Evolutionary conservation across 495 filamentous ascomycete genomes (phyloP), one percentile per base, ranked within the genome.

Genomic region (Darksidea phi): DNA sequence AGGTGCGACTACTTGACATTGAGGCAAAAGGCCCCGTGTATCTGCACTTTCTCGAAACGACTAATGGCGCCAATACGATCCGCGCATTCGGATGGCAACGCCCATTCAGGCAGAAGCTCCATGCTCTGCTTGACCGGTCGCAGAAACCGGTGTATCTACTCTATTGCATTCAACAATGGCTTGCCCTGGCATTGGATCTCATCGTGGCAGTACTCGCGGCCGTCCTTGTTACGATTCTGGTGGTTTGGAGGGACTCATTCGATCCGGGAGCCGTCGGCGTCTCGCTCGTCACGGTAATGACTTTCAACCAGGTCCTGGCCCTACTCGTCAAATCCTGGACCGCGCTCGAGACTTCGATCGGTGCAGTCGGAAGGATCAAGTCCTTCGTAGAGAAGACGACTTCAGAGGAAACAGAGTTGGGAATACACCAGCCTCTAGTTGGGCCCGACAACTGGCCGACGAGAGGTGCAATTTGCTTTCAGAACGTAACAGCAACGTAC

Each of bases 1-100:
- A 86, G 59, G 52, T 87, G 1, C 78, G 83, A 17, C 62, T 85
- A 0, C 66, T 87, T 1, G 83, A 85, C 54, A 77, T 83, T 6
- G 79, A 84, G 57, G 68, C 76, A 12, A 80, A 80, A 61, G 71
- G 73, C 10, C 73, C 73, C 0, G 61, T 80, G 0, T 75, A 74
- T 50, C 71, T 75, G 1, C 72, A 77, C 60, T 79, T 78, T 57
- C 58, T 74, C 21, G 73, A 79, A 57, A 76, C 73, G 0, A 48
- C 76, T 10, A 58, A 70, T 24, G 77, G 77, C 7, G 60, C 76
- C 10, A 56, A 68, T 23, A 78, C 75, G n/a, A 70, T 79, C 34
- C 66, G 77, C 6, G 75, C 78, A n/a, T 78, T 76, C 57, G 74
- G 70, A n/a, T 78, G 76, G 74, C n/a, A 38, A 13, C 8, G 21